Conservation (phyloP, 1,284 basidiomycete genomes). For the Ceratobasidium theobromae region DNA sequence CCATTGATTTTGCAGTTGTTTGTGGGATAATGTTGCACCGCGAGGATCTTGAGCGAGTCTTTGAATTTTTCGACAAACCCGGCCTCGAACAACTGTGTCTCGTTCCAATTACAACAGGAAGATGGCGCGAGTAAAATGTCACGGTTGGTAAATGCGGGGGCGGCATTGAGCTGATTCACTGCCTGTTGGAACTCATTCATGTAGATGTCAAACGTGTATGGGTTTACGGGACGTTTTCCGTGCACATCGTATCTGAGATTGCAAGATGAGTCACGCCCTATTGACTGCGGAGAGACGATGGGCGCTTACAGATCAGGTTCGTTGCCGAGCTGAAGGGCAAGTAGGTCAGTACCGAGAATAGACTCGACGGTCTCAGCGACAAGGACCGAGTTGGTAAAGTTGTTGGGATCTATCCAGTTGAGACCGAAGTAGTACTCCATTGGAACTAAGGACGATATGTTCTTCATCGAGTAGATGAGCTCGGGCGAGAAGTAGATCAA, state of each 20-base stretch:
- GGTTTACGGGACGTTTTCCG: constrained; percentile 37
- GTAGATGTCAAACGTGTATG: constrained; percentile 52
- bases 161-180: constrained; percentile 47
- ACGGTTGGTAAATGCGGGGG: constrained; percentile 47
- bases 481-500: constrained; percentile 45
- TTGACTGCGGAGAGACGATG: constrained; percentile 41
- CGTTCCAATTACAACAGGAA: constrained; percentile 49
- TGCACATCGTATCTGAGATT: constrained; percentile 35
- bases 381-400: constrained; percentile 51
- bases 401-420: constrained; percentile 45
- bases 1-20: constrained; percentile 39
- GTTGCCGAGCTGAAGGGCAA: constrained; percentile 57
- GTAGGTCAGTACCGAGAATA: constrained; percentile 60
- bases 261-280: constrained; percentile 38
- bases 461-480: constrained; percentile 45
- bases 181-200: constrained; percentile 53
- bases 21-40: constrained; percentile 36
- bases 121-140: constrained; percentile 64
- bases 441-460: constrained; percentile 42
- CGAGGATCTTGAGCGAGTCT: constrained; percentile 41
- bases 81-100: constrained; percentile 44
- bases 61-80: constrained; percentile 43
- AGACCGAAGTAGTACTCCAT: constrained; percentile 44
- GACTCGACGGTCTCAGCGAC: constrained; percentile 53
- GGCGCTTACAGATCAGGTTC: constrained; percentile 66